These are phyloP conservation scores for Pugionium cornutum DNA, from an alignment of 345 rosid genomes.

Conservation along the genomic window DNA sequence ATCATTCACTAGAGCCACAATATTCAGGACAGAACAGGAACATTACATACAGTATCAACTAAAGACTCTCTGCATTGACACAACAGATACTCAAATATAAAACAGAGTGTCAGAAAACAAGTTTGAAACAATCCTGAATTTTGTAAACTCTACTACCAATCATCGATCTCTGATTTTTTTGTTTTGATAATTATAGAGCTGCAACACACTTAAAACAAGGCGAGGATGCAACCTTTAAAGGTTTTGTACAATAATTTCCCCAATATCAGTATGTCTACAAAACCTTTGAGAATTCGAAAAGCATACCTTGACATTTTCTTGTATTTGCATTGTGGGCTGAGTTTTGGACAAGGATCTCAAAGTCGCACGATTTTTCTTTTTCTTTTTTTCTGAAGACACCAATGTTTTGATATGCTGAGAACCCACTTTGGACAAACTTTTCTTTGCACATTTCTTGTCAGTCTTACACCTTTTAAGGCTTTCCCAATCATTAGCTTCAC, in stretches of 20 bases:
- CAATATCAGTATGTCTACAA: neutral
- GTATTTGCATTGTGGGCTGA: constrained; percentile 43
- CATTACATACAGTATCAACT: constrained; percentile 26
- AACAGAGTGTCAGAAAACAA: constrained; percentile 1
- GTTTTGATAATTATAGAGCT: neutral
- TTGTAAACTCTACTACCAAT: neutral
- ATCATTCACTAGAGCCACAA: constrained; percentile 7
- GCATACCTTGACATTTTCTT: constrained; percentile 59
- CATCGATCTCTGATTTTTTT: neutral
- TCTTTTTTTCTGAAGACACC: constrained; percentile 51
- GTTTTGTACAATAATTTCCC: constrained; percentile 4
- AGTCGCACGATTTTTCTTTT: constrained; percentile 43
- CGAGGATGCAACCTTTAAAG: constrained; percentile 4
- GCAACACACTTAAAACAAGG: neutral
- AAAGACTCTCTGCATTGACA: constrained; percentile 19
- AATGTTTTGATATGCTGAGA: constrained; percentile 37
- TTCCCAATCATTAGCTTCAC: constrained; percentile 45
- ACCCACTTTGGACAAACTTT: constrained; percentile 46
- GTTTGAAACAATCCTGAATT: constrained; percentile 8
- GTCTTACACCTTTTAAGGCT: constrained; percentile 53
- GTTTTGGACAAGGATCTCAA: constrained; percentile 48
- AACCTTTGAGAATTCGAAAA: too few relatives aligned
- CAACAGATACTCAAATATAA: constrained; percentile 21
- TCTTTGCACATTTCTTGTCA: constrained; percentile 57
- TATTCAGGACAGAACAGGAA: constrained; percentile 27